These are phyloP conservation scores for Vickermania ingenoplastis DNA, from an alignment of 208 protist genomes.

Conservation along the genomic window DNA sequence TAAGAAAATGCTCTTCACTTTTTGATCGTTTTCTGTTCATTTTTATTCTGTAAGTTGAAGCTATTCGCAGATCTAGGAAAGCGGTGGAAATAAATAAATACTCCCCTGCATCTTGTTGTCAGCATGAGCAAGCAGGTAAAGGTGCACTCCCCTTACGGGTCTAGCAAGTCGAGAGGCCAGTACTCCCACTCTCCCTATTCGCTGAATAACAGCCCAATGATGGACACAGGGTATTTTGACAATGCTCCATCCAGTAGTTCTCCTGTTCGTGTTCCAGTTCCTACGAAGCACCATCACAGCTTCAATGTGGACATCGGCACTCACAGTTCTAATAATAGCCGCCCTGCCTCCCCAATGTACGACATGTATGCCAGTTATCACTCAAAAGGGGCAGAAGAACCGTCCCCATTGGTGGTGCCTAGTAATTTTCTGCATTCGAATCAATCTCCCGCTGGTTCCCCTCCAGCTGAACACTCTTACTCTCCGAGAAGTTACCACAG, in stretches of 20 bases:
- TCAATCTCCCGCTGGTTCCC: background rate
- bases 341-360: background rate
- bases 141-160: background rate
- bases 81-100: too few relatives aligned
- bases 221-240: background rate
- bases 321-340: background rate
- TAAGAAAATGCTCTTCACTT: too few relatives aligned
- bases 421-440: background rate
- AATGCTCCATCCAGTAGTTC: background rate
- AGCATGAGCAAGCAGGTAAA: background rate
- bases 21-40: too few relatives aligned
- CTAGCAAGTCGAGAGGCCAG: background rate
- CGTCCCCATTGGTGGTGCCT: background rate
- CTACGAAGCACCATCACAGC: background rate
- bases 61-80: too few relatives aligned
- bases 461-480: background rate
- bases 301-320: background rate
- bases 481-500: background rate
- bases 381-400: background rate
- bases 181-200: slow-evolving; percentile 2
- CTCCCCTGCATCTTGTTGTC: too few relatives aligned
- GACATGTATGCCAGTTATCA: background rate
- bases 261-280: background rate
- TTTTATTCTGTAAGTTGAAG: too few relatives aligned
- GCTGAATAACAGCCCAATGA: background rate